A percentile compares a stretch with the other conserved stretches of the same genome.
Evolutionary conservation across 768 basidiomycete species (phyloP).

Genomic region (Tricholoma sp.): DNA sequence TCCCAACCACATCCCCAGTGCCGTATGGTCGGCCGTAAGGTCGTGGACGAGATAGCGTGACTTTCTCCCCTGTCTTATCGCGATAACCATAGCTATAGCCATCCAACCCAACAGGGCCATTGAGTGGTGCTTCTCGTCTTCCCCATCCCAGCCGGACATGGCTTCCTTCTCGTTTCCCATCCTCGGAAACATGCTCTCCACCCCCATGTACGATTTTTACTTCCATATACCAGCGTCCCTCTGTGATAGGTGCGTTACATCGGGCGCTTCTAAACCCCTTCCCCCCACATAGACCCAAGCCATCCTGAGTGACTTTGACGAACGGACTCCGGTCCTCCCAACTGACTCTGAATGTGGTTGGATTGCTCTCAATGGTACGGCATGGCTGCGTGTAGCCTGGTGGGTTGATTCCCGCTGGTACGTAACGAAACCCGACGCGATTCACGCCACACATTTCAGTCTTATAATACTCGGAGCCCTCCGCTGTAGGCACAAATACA

Average conservation of each 20-base stretch:
- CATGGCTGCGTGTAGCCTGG: slow-evolving; percentile 56
- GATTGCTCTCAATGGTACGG: slow-evolving; percentile 77
- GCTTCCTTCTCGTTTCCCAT: slow-evolving; percentile 55
- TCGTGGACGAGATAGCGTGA: slow-evolving; percentile 75
- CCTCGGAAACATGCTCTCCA: slow-evolving; percentile 49
- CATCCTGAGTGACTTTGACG: slow-evolving; percentile 75
- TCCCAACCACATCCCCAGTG: slow-evolving; percentile 86
- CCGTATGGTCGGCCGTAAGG: slow-evolving; percentile 71
- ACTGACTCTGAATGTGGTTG: slow-evolving; percentile 64
- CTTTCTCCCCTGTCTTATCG: slow-evolving; percentile 90
- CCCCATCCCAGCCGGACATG: slow-evolving; percentile 92
- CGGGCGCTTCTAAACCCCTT: slow-evolving; percentile 90
- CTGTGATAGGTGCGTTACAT: slow-evolving; percentile 82
- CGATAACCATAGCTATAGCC: slow-evolving; percentile 90
- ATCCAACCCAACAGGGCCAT: slow-evolving; percentile 89
- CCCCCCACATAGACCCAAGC: slow-evolving; percentile 68
- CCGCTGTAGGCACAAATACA: slow-evolving; percentile 54
- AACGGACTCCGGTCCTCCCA: slow-evolving; percentile 91
- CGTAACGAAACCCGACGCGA: slow-evolving; percentile 74
- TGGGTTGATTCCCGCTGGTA: slow-evolving; percentile 70
- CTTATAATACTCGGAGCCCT: slow-evolving; percentile 51
- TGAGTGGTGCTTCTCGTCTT: slow-evolving; percentile 87
- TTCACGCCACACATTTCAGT: slow-evolving; percentile 73
- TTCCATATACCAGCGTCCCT: slow-evolving; percentile 95
- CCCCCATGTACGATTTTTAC: slow-evolving; percentile 74